Percentiles rank a stretch among this genome's conserved stretches.
Evolutionary conservation across 805 yeast genomes (phyloP).

Genomic region (Metschnikowia hibisci): DNA sequence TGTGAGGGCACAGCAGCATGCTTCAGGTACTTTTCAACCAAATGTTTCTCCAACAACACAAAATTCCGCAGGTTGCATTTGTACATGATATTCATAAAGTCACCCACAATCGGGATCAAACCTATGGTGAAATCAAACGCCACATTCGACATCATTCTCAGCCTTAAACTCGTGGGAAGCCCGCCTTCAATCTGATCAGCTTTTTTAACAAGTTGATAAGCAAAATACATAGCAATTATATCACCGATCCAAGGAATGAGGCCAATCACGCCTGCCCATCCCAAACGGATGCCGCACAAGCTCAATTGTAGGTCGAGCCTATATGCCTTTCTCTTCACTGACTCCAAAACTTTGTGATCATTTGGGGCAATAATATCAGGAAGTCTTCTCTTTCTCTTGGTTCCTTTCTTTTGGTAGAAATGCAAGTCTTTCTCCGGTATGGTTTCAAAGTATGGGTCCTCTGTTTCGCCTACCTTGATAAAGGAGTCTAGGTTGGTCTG

Average conservation of each 20-base stretch:
- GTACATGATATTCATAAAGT: conserved; percentile 21
- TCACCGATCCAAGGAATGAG: conserved; percentile 42
- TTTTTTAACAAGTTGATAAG: conserved; percentile 27
- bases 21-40: conserved; percentile 30
- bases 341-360: conserved; percentile 32
- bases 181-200: conserved; percentile 39
- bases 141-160: conserved; percentile 37
- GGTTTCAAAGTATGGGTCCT: conserved; percentile 40
- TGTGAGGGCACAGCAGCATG: neutral
- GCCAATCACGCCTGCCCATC: conserved; percentile 43
- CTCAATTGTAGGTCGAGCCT: conserved; percentile 38
- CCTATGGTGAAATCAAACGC: conserved; percentile 39
- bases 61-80: conserved; percentile 26
- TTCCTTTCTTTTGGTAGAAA: conserved; percentile 39
- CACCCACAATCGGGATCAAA: conserved; percentile 26
- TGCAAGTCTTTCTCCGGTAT: conserved; percentile 39
- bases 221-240: conserved; percentile 26
- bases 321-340: conserved; percentile 37
- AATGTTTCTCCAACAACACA: conserved; percentile 30
- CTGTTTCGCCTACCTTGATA: conserved; percentile 25
- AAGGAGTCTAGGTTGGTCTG: conserved; percentile 28
- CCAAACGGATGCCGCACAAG: conserved; percentile 37
- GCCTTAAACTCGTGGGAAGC: conserved; percentile 27
- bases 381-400: conserved; percentile 35
- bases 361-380: conserved; percentile 33